Conservation (phyloP, 495 filamentous ascomycete genomes). For the Daldinia childiae region DNA sequence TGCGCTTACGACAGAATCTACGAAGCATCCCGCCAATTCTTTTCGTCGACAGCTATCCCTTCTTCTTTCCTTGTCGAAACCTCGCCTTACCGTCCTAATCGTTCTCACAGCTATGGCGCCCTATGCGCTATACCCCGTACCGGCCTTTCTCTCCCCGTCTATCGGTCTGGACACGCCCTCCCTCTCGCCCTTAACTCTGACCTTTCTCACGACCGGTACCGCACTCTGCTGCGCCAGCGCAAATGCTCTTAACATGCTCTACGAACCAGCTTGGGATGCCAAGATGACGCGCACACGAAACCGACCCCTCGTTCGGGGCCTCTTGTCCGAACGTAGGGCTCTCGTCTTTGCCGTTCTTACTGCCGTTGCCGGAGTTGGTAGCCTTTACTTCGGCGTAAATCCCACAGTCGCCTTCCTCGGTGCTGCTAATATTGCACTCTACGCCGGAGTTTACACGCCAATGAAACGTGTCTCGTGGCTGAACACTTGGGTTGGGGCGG, state of each 20-base stretch:
- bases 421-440: constrained; percentile 83
- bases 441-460: constrained; percentile 92
- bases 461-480: constrained; percentile 85
- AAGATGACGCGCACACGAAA: constrained; percentile 93
- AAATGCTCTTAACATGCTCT: constrained; percentile 96
- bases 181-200: constrained; percentile 86
- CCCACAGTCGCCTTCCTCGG: constrained; percentile 90
- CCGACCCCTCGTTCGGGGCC: constrained; percentile 83
- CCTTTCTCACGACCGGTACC: constrained; percentile 91
- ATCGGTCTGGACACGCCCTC: constrained; percentile 77
- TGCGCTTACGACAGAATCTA: constrained; percentile 75
- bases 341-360: constrained; percentile 79
- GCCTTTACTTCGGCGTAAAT: constrained; percentile 89
- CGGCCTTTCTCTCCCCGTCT: constrained; percentile 74
- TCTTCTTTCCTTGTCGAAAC: constrained; percentile 91
- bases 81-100: constrained; percentile 89
- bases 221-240: constrained; percentile 85
- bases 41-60: constrained; percentile 80
- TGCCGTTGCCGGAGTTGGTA: constrained; percentile 69
- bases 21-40: constrained; percentile 71
- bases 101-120: constrained; percentile 90
- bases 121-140: constrained; percentile 92
- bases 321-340: constrained; percentile 79
- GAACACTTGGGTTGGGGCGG: constrained; percentile 95
- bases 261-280: constrained; percentile 89